phyloP scores from a whole-genome alignment of 2,329 filamentous ascomycete species.

The Bipolaris cookei region DNA sequence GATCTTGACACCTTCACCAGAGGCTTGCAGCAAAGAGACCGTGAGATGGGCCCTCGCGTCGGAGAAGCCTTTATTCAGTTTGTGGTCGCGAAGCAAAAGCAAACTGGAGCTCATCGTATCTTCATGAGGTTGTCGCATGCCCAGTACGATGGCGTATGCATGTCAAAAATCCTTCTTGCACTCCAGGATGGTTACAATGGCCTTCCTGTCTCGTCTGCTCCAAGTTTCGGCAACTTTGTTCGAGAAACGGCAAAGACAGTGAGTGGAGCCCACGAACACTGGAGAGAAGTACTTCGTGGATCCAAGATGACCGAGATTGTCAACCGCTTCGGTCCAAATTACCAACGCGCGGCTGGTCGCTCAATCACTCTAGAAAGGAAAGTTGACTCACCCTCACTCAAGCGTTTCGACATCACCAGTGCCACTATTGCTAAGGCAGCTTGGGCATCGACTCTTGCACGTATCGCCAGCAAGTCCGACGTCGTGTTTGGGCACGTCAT shows the following conservation, averaged over 20 bases:
- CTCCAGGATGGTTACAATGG: conserved; percentile 44
- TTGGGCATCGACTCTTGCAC: conserved; percentile 52
- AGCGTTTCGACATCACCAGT: conserved; percentile 45
- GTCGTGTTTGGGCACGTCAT: conserved; percentile 54
- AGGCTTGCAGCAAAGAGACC: conserved; percentile 38
- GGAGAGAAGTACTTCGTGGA: conserved; percentile 40
- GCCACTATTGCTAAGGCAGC: conserved; percentile 57
- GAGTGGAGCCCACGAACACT: conserved; percentile 40
- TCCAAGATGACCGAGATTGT: conserved; percentile 47
- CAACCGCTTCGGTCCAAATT: conserved; percentile 41
- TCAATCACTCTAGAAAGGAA: conserved; percentile 38
- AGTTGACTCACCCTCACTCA: conserved; percentile 29
- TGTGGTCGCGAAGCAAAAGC: conserved; percentile 41
- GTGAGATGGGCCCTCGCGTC: conserved; percentile 37
- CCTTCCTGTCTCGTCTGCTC: conserved; percentile 39
- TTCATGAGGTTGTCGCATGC: conserved; percentile 46
- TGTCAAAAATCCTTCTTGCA: conserved; percentile 37
- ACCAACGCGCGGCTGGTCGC: conserved; percentile 38
- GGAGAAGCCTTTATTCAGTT: conserved; percentile 44
- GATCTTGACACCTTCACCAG: conserved; percentile 39
- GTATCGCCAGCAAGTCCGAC: conserved; percentile 47
- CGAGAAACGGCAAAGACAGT: conserved; percentile 37
- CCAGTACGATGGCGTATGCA: conserved; percentile 45
- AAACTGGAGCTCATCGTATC: conserved; percentile 36
- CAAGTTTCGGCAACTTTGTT: conserved; percentile 43